These are phyloP conservation scores for Haplosporangium gracile DNA, from an alignment of 192 early-diverging fungal genomes.

Conservation along the genomic window DNA sequence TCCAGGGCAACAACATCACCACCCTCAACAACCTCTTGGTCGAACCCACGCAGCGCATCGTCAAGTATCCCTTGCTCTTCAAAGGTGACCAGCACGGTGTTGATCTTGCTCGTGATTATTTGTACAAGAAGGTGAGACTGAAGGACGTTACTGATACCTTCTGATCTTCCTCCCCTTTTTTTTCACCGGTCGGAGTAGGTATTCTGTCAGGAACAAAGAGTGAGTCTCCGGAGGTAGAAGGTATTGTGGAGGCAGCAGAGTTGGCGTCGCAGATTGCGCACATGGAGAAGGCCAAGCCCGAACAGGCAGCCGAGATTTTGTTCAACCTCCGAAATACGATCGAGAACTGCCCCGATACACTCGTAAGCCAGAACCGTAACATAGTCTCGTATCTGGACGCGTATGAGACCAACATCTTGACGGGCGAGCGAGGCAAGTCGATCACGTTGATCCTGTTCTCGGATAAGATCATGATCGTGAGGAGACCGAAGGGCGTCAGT, in stretches of 20 bases:
- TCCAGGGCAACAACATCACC: not conserved
- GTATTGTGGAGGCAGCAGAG: constrained; percentile 31
- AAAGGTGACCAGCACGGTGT: constrained; percentile 16
- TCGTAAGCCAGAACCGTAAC: constrained; percentile 34
- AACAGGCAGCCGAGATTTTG: constrained; percentile 23
- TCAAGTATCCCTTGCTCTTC: constrained; percentile 41
- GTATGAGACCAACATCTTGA: constrained; percentile 32
- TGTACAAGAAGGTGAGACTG: not conserved
- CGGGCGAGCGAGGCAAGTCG: constrained; percentile 33
- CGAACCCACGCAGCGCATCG: constrained; percentile 43
- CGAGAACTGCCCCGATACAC: constrained; percentile 33
- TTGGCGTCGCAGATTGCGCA: constrained; percentile 29
- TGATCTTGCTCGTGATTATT: not conserved
- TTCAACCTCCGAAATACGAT: constrained; percentile 33
- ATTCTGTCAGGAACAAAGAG: constrained; percentile 26
- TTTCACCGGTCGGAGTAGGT: not conserved
- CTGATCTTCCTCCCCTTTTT: not conserved
- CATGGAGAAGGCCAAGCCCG: constrained; percentile 34
- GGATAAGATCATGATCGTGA: constrained; percentile 47
- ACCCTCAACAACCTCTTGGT: constrained; percentile 26
- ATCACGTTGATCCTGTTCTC: constrained; percentile 41
- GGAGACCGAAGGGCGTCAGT: constrained; percentile 15
- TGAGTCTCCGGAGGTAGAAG: constrained; percentile 21
- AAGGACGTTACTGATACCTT: not conserved
- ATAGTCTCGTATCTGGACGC: constrained; percentile 31